Percentiles rank a stretch among this genome's conserved stretches.
phyloP scores from a whole-genome alignment of 192 early-diverging fungal species.

The Linnemannia zychae region DNA sequence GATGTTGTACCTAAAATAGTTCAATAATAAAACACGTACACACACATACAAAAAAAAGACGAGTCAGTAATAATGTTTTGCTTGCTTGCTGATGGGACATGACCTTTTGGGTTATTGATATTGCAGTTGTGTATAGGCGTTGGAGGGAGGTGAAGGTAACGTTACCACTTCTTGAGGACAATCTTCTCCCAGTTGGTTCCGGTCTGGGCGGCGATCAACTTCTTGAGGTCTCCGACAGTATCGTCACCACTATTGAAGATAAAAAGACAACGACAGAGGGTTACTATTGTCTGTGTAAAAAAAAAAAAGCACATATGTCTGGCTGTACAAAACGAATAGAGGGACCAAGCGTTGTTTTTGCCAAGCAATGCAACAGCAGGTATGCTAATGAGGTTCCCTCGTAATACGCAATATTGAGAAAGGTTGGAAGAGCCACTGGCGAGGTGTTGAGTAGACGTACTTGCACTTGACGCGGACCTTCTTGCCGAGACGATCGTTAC shows the following conservation, averaged over 20 bases:
- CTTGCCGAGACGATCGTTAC: slow-evolving; percentile 92
- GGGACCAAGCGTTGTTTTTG: too few relatives aligned
- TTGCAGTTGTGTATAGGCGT: too few relatives aligned
- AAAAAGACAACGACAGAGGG: background rate
- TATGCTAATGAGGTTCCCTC: too few relatives aligned
- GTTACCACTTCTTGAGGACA: slow-evolving; percentile 90
- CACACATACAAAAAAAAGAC: background rate
- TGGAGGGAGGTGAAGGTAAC: background rate
- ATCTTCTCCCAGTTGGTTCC: slow-evolving; percentile 93
- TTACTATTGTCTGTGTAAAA: background rate
- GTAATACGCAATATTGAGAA: background rate
- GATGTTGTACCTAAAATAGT: slow-evolving; percentile 78
- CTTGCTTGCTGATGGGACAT: too few relatives aligned
- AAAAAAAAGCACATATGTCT: too few relatives aligned
- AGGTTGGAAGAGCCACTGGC: background rate
- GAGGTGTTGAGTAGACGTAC: slow-evolving; percentile 58
- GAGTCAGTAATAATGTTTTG: background rate
- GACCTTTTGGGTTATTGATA: background rate
- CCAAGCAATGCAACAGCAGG: background rate
- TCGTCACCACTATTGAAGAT: slow-evolving; percentile 72
- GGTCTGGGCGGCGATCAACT: slow-evolving; percentile 88
- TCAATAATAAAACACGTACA: background rate
- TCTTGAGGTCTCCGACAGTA: slow-evolving; percentile 88
- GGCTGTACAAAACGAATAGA: too few relatives aligned
- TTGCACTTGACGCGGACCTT: slow-evolving; percentile 92